Conservation (phyloP, 805 yeast genomes). For the Metschnikowia baotianmanensis region DNA sequence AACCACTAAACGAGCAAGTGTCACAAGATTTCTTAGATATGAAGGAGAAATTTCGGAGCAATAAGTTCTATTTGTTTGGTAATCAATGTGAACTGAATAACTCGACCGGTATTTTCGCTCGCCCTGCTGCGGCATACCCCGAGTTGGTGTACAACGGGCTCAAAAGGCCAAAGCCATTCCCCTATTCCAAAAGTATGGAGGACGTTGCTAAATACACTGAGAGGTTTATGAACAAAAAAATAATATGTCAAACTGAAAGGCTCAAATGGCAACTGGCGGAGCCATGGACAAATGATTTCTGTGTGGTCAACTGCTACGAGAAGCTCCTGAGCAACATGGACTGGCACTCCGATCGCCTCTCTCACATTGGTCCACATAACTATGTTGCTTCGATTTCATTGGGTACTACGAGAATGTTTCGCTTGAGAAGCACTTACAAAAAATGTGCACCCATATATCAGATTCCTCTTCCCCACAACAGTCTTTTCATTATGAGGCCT, state of each 20-base stretch:
- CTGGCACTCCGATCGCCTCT: slow-evolving; percentile 75
- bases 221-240: slow-evolving; percentile 35
- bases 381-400: slow-evolving; percentile 64
- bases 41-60: slow-evolving; percentile 35
- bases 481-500: slow-evolving; percentile 69
- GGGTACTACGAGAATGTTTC: slow-evolving; percentile 69
- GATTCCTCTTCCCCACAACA: slow-evolving; percentile 67
- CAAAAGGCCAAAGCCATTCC: slow-evolving; percentile 19
- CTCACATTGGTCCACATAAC: slow-evolving; percentile 70
- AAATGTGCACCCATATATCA: slow-evolving; percentile 37
- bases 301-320: slow-evolving; percentile 57
- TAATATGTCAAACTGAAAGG: slow-evolving; percentile 28
- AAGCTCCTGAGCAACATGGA: slow-evolving; percentile 53
- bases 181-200: slow-evolving; percentile 41
- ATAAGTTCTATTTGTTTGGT: slow-evolving; percentile 61
- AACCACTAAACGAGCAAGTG: slow-evolving; percentile 44
- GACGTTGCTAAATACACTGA: slow-evolving; percentile 40
- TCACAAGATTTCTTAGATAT: slow-evolving; percentile 43
- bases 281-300: slow-evolving; percentile 52
- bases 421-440: slow-evolving; percentile 47
- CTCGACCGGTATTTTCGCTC: slow-evolving; percentile 27
- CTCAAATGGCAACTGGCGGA: slow-evolving; percentile 38
- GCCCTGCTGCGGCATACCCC: slow-evolving; percentile 19
- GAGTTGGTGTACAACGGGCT: slow-evolving; percentile 43
- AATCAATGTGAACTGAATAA: slow-evolving; percentile 61